Conservation (phyloP, 257 asterid genomes). For the Jaltomata sinuosa region DNA sequence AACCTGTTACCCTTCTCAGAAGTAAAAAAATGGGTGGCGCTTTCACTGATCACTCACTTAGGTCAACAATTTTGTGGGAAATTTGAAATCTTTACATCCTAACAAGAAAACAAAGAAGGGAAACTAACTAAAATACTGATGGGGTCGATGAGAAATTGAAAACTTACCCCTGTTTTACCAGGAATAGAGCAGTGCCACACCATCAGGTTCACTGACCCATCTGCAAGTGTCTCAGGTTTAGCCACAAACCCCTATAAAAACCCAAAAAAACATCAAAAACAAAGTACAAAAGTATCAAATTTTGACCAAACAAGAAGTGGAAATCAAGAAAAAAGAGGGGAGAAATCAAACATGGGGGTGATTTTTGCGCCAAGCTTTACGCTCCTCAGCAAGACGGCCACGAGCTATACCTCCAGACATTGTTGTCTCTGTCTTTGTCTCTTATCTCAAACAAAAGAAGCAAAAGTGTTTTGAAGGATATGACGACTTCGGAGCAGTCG, state of each 20-base stretch:
- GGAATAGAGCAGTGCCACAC: conserved; percentile 26
- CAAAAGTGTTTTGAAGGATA: not conserved
- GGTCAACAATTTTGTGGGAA: not conserved
- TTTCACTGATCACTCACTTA: not conserved
- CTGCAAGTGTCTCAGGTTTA: conserved; percentile 18
- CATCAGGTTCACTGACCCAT: conserved; percentile 24
- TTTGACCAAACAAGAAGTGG: not conserved
- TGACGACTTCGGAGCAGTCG: not conserved
- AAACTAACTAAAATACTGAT: not conserved
- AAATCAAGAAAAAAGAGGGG: not conserved
- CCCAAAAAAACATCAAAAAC: not conserved
- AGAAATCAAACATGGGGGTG: conserved; percentile 37
- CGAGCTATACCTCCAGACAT: conserved; percentile 52
- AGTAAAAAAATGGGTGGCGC: no score
- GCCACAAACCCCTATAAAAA: conserved; percentile 25
- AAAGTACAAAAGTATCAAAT: not conserved
- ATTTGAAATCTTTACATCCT: not conserved
- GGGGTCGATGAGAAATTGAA: not conserved
- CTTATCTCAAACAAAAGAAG: not conserved
- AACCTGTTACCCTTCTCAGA: no score
- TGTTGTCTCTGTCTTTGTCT: not conserved
- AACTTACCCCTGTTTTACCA: conserved; percentile 24
- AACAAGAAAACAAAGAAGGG: not conserved
- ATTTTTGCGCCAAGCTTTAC: conserved; percentile 47
- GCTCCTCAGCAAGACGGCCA: conserved; percentile 45